Base-by-base conservation (phyloP, 2,329 filamentous ascomycete genomes). In the Cercospora sesami region DNA sequence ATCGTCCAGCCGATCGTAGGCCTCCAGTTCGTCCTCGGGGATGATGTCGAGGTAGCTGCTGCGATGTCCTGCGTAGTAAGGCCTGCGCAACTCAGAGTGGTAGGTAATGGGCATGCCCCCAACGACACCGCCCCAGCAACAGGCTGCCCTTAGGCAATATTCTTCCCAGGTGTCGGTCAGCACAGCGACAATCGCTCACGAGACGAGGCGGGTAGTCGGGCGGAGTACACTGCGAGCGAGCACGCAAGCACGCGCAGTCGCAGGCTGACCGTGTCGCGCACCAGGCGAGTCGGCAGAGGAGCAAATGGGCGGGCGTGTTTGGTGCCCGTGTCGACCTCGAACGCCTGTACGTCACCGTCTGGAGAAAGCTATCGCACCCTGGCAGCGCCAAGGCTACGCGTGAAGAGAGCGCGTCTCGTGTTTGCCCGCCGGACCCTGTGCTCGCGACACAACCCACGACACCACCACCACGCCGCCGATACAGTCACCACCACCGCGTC, bases 11-110 rank as follows among this genome's bases (percentile, higher is more conserved):
- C 68, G 66, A 6, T 73, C 72, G 68, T 71, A 75, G 42, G 72
- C 71, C 63, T 73, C 71, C 8, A 76, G 60, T 48, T 76, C 75
- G 63, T 74, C 72, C 66, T 76, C 74, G 60, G 71, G 70, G 58
- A 76, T 74, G 64, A 74, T 66, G 26, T 75, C 74, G 30, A 77
- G 73, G 63, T 76, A 76, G 59, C 61, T 69, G 53, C 68, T 73
- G 28, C 70, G 66, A 61, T 74, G 73, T 42, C 75, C 75, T 26
- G 71, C 65, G 64, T 71, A 76, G 66, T 72, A 74, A 1, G 74
- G 72, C 39, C 73, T 70, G 58, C 71, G 66, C 36, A 74, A 64
- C 45, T 71, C 63, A 23, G 58, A 62, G 31, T 67, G 67, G 48
- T 71, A 69, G 59, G 67, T 73, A 51, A 73, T 68, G 64, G 69